phyloP scores from a whole-genome alignment of 176 grass and related monocot species.

The Triticum turgidum region DNA sequence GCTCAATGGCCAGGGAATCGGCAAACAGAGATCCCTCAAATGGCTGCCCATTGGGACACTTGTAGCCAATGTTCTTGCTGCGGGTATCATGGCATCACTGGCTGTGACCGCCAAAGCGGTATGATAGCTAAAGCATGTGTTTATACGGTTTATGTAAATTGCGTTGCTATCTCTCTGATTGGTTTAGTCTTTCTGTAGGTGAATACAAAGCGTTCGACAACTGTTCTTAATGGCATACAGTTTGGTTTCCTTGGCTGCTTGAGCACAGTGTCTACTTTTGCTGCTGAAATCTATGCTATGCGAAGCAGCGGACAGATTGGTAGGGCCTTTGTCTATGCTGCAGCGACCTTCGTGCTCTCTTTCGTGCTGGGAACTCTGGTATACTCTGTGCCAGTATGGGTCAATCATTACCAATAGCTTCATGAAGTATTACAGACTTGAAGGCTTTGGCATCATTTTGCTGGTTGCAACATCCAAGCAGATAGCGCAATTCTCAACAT shows the following conservation, averaged over 20 bases:
- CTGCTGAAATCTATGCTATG: constrained; percentile 87
- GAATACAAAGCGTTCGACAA: constrained; percentile 48
- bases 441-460: neutral
- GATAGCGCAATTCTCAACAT: neutral
- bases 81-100: constrained; percentile 76
- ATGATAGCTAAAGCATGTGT: constrained; percentile 14
- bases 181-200: constrained; percentile 42
- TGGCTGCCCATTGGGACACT: constrained; percentile 92
- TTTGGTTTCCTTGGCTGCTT: constrained; percentile 86
- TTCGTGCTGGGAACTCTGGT: constrained; percentile 80
- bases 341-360: constrained; percentile 59
- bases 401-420: constrained; percentile 39
- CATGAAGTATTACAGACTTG: neutral
- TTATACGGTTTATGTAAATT: constrained; percentile 7
- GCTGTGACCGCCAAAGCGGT: constrained; percentile 68
- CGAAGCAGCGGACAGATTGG: constrained; percentile 68
- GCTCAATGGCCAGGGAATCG: constrained; percentile 75
- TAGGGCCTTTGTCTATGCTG: constrained; percentile 70
- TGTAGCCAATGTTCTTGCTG: constrained; percentile 79
- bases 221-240: constrained; percentile 68
- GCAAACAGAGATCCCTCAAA: constrained; percentile 54
- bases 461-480: neutral
- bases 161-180: neutral
- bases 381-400: constrained; percentile 83
- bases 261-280: constrained; percentile 96